These are phyloP conservation scores for Otatea glauca DNA, from an alignment of 176 grass and related monocot genomes.

Conservation along the genomic window DNA sequence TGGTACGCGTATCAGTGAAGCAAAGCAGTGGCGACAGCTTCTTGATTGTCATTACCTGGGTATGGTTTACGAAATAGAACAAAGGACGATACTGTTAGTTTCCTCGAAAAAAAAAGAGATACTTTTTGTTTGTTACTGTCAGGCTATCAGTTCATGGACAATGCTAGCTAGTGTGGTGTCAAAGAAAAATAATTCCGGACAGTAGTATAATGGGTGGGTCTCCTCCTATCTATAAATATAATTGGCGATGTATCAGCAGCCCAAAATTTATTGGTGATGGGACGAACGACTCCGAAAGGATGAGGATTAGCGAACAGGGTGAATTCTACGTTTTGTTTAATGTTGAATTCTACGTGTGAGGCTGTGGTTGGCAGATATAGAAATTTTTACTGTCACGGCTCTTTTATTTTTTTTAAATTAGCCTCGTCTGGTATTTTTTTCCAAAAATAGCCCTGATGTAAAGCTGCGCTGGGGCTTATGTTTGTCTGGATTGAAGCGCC, in stretches of 20 bases:
- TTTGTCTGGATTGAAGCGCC: no score
- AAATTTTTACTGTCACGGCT: no score
- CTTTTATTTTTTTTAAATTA: no score
- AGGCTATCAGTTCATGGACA: not conserved
- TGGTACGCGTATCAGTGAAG: not conserved
- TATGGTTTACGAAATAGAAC: not conserved
- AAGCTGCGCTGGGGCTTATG: no score
- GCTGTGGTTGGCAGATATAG: no score
- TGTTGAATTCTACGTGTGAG: no score
- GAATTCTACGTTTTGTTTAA: no score
- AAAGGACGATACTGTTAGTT: not conserved
- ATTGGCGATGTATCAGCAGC: not conserved
- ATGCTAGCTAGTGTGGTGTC: not conserved
- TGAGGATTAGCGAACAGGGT: conserved; percentile 13
- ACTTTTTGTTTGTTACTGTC: not conserved
- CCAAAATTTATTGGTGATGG: not conserved
- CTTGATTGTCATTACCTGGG: not conserved
- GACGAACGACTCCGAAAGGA: not conserved
- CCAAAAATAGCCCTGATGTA: no score
- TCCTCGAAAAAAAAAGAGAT: no score
- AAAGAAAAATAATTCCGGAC: not conserved
- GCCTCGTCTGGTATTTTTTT: no score
- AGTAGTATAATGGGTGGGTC: not conserved
- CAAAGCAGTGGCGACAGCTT: not conserved
- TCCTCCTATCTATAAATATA: conserved; percentile 39